Conservation (phyloP, 306 rosid genomes). For the Quercus glauca region DNA sequence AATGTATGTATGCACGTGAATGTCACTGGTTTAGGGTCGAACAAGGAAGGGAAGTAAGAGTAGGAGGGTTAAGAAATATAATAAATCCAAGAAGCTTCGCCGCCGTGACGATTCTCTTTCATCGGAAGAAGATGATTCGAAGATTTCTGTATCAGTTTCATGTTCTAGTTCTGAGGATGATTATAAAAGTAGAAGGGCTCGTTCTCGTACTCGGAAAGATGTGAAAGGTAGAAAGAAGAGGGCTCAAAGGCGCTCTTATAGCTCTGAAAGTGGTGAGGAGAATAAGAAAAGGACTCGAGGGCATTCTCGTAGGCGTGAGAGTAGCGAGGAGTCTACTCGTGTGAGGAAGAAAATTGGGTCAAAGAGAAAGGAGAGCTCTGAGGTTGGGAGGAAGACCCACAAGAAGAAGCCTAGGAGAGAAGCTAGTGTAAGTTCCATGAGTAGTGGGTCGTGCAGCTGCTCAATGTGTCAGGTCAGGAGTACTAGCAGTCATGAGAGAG, state of each 20-base stretch:
- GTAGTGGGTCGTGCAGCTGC: constrained; percentile 46
- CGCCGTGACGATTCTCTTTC: constrained; percentile 44
- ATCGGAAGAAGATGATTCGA: constrained; percentile 49
- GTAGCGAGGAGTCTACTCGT: constrained; percentile 46
- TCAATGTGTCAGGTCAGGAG: constrained; percentile 45
- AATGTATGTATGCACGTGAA: neutral
- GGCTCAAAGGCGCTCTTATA: constrained; percentile 20
- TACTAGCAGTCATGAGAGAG: constrained; percentile 38
- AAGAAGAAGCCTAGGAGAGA: constrained; percentile 55
- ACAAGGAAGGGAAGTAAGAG: constrained; percentile 42
- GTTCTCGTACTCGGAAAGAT: constrained; percentile 44
- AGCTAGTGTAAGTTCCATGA: constrained; percentile 34
- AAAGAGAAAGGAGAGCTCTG: constrained; percentile 42
- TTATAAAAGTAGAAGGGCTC: constrained; percentile 44
- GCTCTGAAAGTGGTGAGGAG: constrained; percentile 40
- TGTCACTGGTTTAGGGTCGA: constrained; percentile 44
- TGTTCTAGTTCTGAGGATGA: constrained; percentile 59
- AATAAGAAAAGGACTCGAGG: constrained; percentile 49
- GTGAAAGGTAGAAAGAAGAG: constrained; percentile 49
- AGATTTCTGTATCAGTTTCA: constrained; percentile 29
- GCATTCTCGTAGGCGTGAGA: constrained; percentile 40
- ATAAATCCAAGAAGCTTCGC: constrained; percentile 64
- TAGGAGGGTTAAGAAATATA: constrained; percentile 38
- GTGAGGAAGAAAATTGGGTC: constrained; percentile 52
- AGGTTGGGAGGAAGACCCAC: constrained; percentile 38